Evolutionary conservation across 805 yeast species (phyloP).

Genomic region (Saturnispora ahearnii): DNA sequence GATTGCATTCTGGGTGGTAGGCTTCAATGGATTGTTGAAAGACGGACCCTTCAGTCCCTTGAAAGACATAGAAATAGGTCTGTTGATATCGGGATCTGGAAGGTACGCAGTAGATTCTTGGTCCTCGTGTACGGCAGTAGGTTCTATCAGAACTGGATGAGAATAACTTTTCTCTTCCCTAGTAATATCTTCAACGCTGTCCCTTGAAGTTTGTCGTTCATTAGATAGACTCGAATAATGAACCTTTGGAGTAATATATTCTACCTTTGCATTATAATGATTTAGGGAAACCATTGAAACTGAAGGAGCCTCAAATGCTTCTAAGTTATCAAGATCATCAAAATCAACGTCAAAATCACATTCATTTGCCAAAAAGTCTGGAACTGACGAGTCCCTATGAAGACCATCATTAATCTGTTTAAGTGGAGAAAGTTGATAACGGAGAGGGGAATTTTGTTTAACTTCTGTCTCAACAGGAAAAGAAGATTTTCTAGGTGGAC

Average conservation of each 20-base stretch:
- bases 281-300: neutral
- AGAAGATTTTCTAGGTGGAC: conserved; percentile 7
- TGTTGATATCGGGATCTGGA: conserved; percentile 5
- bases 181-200: conserved; percentile 11
- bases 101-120: conserved; percentile 12
- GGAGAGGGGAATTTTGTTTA: neutral
- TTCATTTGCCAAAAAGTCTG: conserved; percentile 12
- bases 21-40: conserved; percentile 23
- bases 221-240: neutral
- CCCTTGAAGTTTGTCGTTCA: conserved; percentile 6
- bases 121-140: neutral
- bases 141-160: neutral
- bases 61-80: conserved; percentile 40
- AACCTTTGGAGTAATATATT: neutral
- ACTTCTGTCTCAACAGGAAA: neutral
- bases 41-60: conserved; percentile 55
- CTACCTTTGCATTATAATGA: neutral
- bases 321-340: conserved; percentile 2
- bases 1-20: conserved; percentile 23
- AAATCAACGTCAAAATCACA: conserved; percentile 4
- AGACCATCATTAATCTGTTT: neutral
- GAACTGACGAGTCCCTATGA: conserved; percentile 9
- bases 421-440: neutral
- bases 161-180: conserved; percentile 10
- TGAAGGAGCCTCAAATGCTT: neutral